Base-by-base conservation (phyloP, 2,329 filamentous ascomycete genomes). In the Nannizzia gypsea region DNA sequence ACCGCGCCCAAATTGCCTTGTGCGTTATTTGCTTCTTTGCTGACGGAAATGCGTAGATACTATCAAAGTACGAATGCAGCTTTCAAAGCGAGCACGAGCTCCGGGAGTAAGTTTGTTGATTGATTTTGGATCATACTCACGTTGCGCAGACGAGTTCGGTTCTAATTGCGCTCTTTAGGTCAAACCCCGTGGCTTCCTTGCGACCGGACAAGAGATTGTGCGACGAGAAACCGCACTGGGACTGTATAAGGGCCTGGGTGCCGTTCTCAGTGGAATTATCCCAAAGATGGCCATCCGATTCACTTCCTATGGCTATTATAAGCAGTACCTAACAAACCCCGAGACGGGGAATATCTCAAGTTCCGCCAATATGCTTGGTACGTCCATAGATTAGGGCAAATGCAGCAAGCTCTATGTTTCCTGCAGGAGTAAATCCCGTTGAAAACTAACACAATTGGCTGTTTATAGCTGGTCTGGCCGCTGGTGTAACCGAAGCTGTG, bases 281-380 rank as follows among this genome's bases (percentile, higher is more conserved):
- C 93, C 93, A 59, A 99, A 99, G 77, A 99, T 99, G 93, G 93
- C 93, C 63, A 99, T 97, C 73, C 89, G 93, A 42, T 99, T 99
- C 77, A 96, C 92, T 55, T 95, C 89, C 59, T 99, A 97, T 75
- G 93, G 97, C 75, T 84, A 83, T 72, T 99, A 97, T 77, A 97
- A 97, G 82, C 85, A 90, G 71, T 63, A 87, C 63, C 80, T 96
- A 24, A 85, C 89, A 48, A 80, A 89, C 73, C 76, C 82, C 65
- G 70, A 83, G 60, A 84, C 84, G 2, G 88, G 89, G 48, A 69
- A 72, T 31, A 81, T 96, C 55, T 84, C 83, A 31, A 87, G 88
- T 55, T 80, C 81, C 66, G 82, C 82, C 24, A 96, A 90, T 17
- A 89, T 89, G 72, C 66, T 87, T 55, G 82, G 83, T 86, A 64